phyloP scores from a whole-genome alignment of 2,329 filamentous ascomycete species.

The Colletotrichum phormii region DNA sequence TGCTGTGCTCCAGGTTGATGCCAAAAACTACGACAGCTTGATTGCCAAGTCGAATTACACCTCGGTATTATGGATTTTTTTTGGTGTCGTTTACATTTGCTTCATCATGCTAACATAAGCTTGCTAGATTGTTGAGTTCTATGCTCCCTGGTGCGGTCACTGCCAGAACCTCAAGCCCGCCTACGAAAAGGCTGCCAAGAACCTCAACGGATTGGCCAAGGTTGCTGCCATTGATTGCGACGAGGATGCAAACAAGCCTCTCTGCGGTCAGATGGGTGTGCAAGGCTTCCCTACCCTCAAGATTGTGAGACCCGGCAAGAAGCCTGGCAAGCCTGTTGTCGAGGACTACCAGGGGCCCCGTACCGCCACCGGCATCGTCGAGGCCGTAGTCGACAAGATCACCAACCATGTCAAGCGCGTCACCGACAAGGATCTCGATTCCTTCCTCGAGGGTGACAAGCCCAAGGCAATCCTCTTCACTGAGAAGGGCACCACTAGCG shows the following conservation, averaged over 20 bases:
- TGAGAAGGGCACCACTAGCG: slow-evolving; percentile 89
- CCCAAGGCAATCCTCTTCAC: slow-evolving; percentile 93
- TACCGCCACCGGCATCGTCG: slow-evolving; percentile 86
- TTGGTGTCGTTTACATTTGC: slow-evolving; percentile 5
- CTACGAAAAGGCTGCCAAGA: slow-evolving; percentile 93
- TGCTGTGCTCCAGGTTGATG: slow-evolving; percentile 84
- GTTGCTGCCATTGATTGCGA: slow-evolving; percentile 97
- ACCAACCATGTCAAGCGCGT: slow-evolving; percentile 90
- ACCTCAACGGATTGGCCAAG: slow-evolving; percentile 90
- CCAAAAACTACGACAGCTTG: slow-evolving; percentile 82
- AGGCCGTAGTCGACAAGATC: slow-evolving; percentile 87
- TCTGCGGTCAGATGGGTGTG: slow-evolving; percentile 88
- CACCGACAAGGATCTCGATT: slow-evolving; percentile 81
- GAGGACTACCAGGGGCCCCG: slow-evolving; percentile 92
- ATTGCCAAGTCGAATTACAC: slow-evolving; percentile 93
- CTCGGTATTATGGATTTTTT: slow-evolving; percentile 66
- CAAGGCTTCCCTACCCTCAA: slow-evolving; percentile 97
- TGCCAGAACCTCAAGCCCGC: slow-evolving; percentile 96
- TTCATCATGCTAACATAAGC: not conserved
- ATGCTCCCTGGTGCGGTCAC: slow-evolving; percentile 97
- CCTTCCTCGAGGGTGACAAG: slow-evolving; percentile 77
- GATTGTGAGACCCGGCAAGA: slow-evolving; percentile 88
- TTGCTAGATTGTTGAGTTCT: slow-evolving; percentile 80
- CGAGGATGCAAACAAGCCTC: slow-evolving; percentile 88
- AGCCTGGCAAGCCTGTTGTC: slow-evolving; percentile 78